Evolutionary conservation across 2,329 filamentous ascomycete genomes (phyloP).

Genomic region (Hypoxylon sp.): DNA sequence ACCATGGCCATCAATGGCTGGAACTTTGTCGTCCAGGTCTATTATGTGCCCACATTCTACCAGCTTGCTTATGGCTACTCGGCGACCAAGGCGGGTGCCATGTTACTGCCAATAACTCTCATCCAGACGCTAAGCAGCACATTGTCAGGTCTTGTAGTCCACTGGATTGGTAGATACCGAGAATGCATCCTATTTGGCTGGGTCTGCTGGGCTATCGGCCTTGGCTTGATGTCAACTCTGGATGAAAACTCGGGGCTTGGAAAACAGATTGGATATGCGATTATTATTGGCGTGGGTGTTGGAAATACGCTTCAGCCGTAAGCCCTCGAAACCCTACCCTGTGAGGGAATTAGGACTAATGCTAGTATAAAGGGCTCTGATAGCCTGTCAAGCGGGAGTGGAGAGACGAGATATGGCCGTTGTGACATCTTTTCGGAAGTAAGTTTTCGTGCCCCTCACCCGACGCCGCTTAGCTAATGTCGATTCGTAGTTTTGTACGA

Average conservation of each 20-base stretch:
- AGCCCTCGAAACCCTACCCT: slow-evolving; percentile 30
- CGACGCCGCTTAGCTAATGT: not conserved
- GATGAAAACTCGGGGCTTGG: slow-evolving; percentile 63
- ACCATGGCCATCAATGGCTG: slow-evolving; percentile 73
- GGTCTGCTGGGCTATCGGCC: slow-evolving; percentile 66
- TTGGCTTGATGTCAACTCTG: slow-evolving; percentile 68
- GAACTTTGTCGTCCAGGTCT: slow-evolving; percentile 71
- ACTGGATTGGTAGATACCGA: slow-evolving; percentile 67
- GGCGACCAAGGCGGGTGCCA: slow-evolving; percentile 59
- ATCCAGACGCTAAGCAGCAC: slow-evolving; percentile 64
- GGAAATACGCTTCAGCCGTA: slow-evolving; percentile 68
- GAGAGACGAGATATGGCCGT: slow-evolving; percentile 64
- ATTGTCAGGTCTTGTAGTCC: slow-evolving; percentile 66
- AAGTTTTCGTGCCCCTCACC: slow-evolving; percentile 32
- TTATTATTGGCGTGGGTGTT: slow-evolving; percentile 67
- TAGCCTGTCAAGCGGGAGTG: slow-evolving; percentile 71
- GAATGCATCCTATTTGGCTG: slow-evolving; percentile 70
- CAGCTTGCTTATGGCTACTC: slow-evolving; percentile 63
- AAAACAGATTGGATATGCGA: slow-evolving; percentile 69
- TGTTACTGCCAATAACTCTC: slow-evolving; percentile 62
- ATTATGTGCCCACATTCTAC: slow-evolving; percentile 64
- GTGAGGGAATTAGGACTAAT: slow-evolving; percentile 19
- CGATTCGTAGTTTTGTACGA: slow-evolving; percentile 56
- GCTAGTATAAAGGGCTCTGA: slow-evolving; percentile 55
- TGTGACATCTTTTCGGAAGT: slow-evolving; percentile 63